Evolutionary conservation across 108 stramenopile species (phyloP).

Genomic region (Nannochloropsis gaditana): DNA sequence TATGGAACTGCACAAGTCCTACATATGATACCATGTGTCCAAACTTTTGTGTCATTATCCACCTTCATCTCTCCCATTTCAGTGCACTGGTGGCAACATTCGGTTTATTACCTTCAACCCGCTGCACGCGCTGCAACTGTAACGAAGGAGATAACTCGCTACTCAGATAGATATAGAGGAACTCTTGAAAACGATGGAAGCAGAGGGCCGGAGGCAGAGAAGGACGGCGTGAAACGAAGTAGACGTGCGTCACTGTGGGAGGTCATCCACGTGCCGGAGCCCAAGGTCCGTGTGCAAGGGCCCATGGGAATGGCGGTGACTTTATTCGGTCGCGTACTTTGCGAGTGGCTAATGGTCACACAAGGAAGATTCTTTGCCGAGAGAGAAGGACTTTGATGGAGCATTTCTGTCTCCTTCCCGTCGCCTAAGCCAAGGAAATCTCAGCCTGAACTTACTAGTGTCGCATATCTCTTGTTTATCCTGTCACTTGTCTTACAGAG

Average conservation of each 20-base stretch:
- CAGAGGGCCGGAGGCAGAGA: not conserved
- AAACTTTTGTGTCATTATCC: not conserved
- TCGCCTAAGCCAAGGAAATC: too few species aligned
- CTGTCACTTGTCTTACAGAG: too few species aligned
- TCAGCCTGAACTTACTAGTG: too few species aligned
- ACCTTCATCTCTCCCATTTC: not conserved
- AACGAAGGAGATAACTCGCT: not conserved
- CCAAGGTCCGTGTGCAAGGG: not conserved
- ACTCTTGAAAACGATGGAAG: not conserved
- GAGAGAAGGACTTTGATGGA: too few species aligned
- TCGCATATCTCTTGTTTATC: too few species aligned
- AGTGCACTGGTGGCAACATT: not conserved
- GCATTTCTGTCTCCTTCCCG: too few species aligned
- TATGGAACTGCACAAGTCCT: not conserved
- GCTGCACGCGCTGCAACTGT: not conserved
- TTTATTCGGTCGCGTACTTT: too few species aligned
- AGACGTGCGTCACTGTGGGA: not conserved
- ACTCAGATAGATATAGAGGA: not conserved
- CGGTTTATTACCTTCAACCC: not conserved
- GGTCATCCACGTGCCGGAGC: not conserved
- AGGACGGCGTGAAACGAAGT: not conserved
- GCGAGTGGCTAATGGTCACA: too few species aligned
- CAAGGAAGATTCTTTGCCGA: too few species aligned
- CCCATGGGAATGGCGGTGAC: too few species aligned
- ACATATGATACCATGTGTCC: not conserved